Base-by-base conservation (phyloP, 345 rosid genomes). In the Mangifera indica region DNA sequence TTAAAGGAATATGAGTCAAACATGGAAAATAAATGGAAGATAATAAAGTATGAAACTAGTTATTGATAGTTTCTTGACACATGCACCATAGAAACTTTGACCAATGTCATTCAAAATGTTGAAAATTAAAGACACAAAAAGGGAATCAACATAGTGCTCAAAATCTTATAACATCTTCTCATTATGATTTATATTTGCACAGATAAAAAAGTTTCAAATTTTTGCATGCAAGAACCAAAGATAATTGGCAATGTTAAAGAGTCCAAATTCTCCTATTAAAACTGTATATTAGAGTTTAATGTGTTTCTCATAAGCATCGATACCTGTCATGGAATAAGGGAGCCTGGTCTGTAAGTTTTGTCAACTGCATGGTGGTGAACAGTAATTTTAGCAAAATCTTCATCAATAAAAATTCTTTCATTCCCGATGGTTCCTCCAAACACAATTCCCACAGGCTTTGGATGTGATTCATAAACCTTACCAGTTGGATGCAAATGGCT, bases 351-450 rank as follows among this genome's bases (percentile, higher is more conserved):
- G 78, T 90, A 92, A 54, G 92, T 90, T 85, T 88, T 94, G 81
- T 94, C 98, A 77, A 82, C 80, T 25, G 93, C 97, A 76, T 94
- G 98, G 83, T 94, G 97, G 59, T 93, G 97, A 72, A 90, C 55
- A 7, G 88, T 88, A 66, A 90, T 73, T 72, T 66, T 88, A 18
- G 87, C 75, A 74, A 94, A 94, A 78, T 94, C 98, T 78, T 88
- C 90, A 40, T 92, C 92, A 4, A 92, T 71, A 80, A 82, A 88
- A 60, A 94, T 74, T 77, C 98, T 94, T 81, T 94, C 98, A 71
- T 92, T 92, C 24, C 96, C 90, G 2, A 71, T 72, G 52, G 81
- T 88, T 79, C 98, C 98, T 7, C 98, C 98, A 74, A 94, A 90
- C 54, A 85, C 98, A 71, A 94, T 87, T 74, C 98, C 98, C 64